A percentile compares a stretch with the other conserved stretches of the same genome.
Evolutionary conservation across 345 rosid genomes (phyloP).

Genomic region (Sonneratia alba): DNA sequence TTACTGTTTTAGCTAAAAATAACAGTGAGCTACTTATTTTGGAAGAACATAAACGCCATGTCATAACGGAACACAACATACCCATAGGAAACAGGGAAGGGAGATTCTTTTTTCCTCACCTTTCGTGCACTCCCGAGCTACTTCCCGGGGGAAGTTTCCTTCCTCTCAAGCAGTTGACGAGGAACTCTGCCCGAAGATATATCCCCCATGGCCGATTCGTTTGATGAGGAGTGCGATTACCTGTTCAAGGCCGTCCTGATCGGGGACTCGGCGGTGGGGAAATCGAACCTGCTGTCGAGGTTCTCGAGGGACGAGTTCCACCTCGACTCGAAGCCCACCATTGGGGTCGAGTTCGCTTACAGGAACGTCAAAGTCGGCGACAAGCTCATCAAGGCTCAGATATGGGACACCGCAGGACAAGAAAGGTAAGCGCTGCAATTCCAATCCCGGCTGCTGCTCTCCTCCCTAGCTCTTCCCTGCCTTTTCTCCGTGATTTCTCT

Average conservation of each 20-base stretch:
- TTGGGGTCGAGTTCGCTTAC: slow-evolving; percentile 84
- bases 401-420: slow-evolving; percentile 95
- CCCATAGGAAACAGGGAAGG: neutral
- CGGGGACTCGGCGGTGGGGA: slow-evolving; percentile 81
- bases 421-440: slow-evolving; percentile 42
- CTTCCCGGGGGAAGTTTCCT: neutral
- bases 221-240: slow-evolving; percentile 81
- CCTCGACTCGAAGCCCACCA: slow-evolving; percentile 82
- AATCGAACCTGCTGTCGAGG: slow-evolving; percentile 76
- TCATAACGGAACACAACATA: neutral
- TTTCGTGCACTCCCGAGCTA: neutral
- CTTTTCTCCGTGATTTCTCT: neutral
- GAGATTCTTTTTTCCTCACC: neutral
- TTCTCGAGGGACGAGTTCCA: slow-evolving; percentile 65
- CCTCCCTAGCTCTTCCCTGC: too few species aligned
- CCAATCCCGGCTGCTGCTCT: neutral
- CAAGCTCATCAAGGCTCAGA: slow-evolving; percentile 75
- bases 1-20: neutral
- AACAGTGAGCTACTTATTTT: neutral
- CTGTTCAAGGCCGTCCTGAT: slow-evolving; percentile 74
- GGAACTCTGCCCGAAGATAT: neutral
- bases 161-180: neutral
- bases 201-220: slow-evolving; percentile 31
- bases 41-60: neutral
- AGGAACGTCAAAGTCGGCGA: slow-evolving; percentile 50